Evolutionary conservation across 2,329 filamentous ascomycete genomes (phyloP).

Genomic region (Aspergillus spinulosporus): DNA sequence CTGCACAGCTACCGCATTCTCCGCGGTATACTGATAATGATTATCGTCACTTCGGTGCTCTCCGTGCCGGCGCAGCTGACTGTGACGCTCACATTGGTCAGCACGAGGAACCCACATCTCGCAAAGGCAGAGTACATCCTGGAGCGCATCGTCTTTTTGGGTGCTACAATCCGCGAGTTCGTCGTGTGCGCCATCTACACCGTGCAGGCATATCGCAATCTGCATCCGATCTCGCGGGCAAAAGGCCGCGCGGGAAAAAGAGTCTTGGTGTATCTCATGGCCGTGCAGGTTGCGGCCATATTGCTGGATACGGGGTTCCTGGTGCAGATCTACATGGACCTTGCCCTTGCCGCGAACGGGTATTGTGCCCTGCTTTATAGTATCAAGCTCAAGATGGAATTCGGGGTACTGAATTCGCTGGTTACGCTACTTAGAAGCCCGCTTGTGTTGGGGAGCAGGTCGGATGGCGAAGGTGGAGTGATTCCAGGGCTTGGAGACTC

Average conservation of each 20-base stretch:
- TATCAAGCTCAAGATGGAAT: conserved; percentile 6
- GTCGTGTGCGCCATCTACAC: conserved; percentile 1
- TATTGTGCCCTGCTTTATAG: not conserved
- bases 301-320: not conserved
- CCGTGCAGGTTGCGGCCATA: not conserved
- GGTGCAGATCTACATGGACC: not conserved
- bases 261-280: not conserved
- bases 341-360: not conserved
- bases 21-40: not conserved
- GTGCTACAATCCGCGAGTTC: not conserved
- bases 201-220: not conserved
- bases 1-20: not conserved
- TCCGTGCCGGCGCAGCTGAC: not conserved
- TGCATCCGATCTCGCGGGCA: not conserved
- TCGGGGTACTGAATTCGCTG: not conserved
- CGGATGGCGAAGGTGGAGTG: not conserved
- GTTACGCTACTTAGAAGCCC: not conserved
- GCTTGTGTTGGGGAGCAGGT: not conserved
- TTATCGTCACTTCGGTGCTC: not conserved
- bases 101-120: not conserved
- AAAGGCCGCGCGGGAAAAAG: not conserved
- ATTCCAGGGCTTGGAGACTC: too few relatives aligned
- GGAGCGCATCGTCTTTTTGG: not conserved
- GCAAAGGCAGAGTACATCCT: not conserved
- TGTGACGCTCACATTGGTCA: not conserved